Evolutionary conservation across 306 rosid genomes (phyloP).

Genomic region (Mimosa pudica): DNA sequence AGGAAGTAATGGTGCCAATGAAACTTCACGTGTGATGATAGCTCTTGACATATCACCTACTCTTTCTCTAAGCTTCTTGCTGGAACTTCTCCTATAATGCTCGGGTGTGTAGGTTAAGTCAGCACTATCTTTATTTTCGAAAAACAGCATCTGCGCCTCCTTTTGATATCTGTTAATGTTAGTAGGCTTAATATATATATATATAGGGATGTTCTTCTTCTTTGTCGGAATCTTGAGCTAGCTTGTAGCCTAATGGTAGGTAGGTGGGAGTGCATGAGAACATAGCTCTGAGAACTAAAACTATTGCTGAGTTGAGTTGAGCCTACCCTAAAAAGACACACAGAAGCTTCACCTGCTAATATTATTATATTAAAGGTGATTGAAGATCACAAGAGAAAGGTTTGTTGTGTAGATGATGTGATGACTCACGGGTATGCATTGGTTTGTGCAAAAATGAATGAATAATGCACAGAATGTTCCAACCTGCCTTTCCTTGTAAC

Average conservation of each 20-base stretch:
- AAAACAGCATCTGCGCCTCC: neutral
- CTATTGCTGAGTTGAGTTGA: neutral
- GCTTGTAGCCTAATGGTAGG: neutral
- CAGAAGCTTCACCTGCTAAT: neutral
- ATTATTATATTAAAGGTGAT: neutral
- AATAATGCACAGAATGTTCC: conserved; percentile 70
- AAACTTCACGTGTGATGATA: no score
- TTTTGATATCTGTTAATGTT: neutral
- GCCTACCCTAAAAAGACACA: neutral
- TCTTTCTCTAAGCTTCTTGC: no score
- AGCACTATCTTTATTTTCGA: neutral
- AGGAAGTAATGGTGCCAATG: no score
- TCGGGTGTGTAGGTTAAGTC: neutral
- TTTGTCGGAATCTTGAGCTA: neutral
- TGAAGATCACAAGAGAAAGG: neutral
- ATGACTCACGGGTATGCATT: conserved; percentile 67
- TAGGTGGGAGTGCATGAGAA: neutral
- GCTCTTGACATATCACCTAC: no score
- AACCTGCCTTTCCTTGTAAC: conserved; percentile 26
- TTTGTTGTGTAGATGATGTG: neutral
- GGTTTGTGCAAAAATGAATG: conserved; percentile 51
- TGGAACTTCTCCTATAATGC: no score
- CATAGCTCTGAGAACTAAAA: neutral
- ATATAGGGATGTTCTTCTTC: neutral
- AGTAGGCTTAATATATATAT: no score